These are phyloP conservation scores for Sclerotinia spermophila DNA, from an alignment of 2,329 filamentous ascomycete genomes.

Conservation along the genomic window DNA sequence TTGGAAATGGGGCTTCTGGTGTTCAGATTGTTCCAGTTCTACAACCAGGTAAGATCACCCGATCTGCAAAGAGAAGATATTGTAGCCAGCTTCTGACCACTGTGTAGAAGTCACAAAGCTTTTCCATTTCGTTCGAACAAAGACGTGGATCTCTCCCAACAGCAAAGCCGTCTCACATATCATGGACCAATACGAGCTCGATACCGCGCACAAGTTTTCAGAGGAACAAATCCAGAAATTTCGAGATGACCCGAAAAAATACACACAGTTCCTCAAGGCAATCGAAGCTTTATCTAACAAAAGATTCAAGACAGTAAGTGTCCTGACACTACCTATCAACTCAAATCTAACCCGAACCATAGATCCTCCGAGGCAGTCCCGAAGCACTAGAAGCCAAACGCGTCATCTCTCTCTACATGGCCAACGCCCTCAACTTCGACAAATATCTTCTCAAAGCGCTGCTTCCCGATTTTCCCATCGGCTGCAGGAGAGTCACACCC, in stretches of 20 bases:
- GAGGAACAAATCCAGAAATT: conserved; percentile 47
- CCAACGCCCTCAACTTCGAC: conserved; percentile 45
- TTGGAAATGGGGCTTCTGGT: conserved; percentile 49
- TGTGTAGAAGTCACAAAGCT: conserved; percentile 39
- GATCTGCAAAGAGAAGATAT: not conserved
- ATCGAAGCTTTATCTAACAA: conserved; percentile 43
- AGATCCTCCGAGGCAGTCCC: conserved; percentile 14
- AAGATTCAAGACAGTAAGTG: conserved; percentile 9
- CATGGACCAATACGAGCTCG: conserved; percentile 35
- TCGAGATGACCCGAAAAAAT: conserved; percentile 45
- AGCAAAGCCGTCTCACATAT: conserved; percentile 33
- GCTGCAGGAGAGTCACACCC: conserved; percentile 42
- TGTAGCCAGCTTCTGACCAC: not conserved
- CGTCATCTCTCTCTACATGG: conserved; percentile 44
- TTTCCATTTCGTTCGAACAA: conserved; percentile 44
- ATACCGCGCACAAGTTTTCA: conserved; percentile 38
- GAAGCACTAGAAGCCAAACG: conserved; percentile 13
- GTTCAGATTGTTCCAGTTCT: conserved; percentile 51
- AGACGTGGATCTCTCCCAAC: conserved; percentile 44
- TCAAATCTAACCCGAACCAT: not conserved
- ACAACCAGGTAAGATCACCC: conserved; percentile 28
- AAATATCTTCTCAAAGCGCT: conserved; percentile 47
- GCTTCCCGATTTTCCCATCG: conserved; percentile 42
- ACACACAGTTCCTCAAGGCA: conserved; percentile 45
- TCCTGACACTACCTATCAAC: fast-evolving